Percentiles rank a stretch among this genome's conserved stretches.
phyloP scores from a whole-genome alignment of 2,329 filamentous ascomycete genomes.

The Beauveria brongniartii region DNA sequence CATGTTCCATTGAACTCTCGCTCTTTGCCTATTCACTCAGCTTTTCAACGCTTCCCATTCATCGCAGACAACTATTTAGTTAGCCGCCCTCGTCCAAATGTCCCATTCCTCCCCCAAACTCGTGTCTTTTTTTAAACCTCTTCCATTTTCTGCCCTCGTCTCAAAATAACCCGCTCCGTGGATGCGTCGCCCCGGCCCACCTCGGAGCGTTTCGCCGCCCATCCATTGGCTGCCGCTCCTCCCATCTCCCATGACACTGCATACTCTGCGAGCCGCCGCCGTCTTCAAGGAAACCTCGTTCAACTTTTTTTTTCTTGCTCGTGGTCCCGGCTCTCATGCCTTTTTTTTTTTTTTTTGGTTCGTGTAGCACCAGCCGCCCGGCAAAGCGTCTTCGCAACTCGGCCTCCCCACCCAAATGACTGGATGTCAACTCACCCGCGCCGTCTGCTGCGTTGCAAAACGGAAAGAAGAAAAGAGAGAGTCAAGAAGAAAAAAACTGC shows the following conservation, averaged over 20 bases:
- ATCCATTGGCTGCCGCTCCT: slow-evolving; percentile 5
- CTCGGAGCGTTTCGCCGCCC: neutral
- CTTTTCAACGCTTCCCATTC: too few species aligned
- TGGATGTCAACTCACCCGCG: neutral
- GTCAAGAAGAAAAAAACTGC: neutral
- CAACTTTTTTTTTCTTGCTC: neutral
- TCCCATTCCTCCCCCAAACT: too few species aligned
- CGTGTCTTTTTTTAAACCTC: too few species aligned
- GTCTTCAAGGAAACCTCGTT: neutral
- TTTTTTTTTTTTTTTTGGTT: neutral
- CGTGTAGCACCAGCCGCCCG: neutral
- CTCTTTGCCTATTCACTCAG: too few species aligned
- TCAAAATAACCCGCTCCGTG: neutral
- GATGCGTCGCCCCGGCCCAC: neutral
- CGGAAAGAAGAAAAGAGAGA: too few species aligned
- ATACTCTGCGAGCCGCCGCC: neutral
- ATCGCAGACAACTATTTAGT: too few species aligned
- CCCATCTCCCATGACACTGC: neutral
- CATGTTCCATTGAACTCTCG: too few species aligned
- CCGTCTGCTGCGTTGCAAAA: neutral
- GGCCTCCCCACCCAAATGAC: neutral
- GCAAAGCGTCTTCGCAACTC: neutral
- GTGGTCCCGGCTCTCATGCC: neutral
- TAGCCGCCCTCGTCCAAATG: too few species aligned
- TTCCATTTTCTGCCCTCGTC: too few species aligned